Base-by-base conservation (phyloP, 192 early-diverging fungal species). In the Coemansia erecta region DNA sequence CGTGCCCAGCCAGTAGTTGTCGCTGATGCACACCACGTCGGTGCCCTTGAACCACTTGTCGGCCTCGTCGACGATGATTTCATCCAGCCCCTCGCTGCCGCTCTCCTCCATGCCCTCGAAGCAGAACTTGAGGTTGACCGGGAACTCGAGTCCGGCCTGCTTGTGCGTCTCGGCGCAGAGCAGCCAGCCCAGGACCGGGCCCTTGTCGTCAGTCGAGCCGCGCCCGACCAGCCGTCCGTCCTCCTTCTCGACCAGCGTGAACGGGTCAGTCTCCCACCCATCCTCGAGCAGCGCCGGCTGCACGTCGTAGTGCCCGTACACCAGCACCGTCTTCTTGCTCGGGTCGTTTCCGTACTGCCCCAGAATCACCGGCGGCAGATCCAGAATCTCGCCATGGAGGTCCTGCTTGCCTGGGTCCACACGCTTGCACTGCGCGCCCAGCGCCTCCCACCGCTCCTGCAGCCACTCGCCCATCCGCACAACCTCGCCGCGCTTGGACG, bases 281-380 rank as follows among this genome's bases (percentile, higher is more conserved):
- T 92, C 90, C 63, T 85, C 85, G 52, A 84, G 70, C 55, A 91
- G 77, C 48, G 90, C 87, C 67, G 97, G 97, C 83, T 98, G 97
- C 42, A 98, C 96, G 70, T 98, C 96, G 80, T 97, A 97, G 80
- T 98, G 96, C 15, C 96, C 94, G 79, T 98, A 98, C 57, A 98
- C 92, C 39, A 94, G 82, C 53, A 97, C 87, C 18, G 94, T 98
- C 85, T 94, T 94, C 88, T 98, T 98, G 67, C 59, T 80, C 28
- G 92, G 86, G 70, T 95, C 90, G 60, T 83, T 86, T 55, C 97
- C 97, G 65, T 94, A 94, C 65, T 86, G 86, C 17, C 88, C 94
- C 60, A 98, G 85, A 31, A 98, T 85, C 61, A 98, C 85, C 35
- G 94, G 95, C 54, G 97, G 94, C 50, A 98, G 80, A 41, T 92